Conservation (phyloP, 768 basidiomycete genomes). For the Lanmaoa pseudosensibilis region DNA sequence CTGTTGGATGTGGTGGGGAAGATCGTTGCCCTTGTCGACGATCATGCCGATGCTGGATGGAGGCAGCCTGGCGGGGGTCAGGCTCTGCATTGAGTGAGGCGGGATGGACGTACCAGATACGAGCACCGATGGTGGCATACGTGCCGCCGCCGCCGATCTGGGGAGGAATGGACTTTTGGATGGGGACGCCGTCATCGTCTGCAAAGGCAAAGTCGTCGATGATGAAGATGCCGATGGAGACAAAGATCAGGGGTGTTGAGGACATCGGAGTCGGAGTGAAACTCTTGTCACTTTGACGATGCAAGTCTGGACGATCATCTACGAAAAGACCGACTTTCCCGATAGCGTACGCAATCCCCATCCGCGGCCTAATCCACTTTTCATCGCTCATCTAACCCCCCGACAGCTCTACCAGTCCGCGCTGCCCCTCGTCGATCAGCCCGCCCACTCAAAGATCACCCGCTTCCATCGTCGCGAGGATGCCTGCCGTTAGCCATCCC, state of each 20-base stretch:
- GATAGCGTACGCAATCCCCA: conserved; percentile 34
- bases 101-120: conserved; percentile 60
- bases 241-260: conserved; percentile 38
- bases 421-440: conserved; percentile 56
- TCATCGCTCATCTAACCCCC: neutral
- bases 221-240: conserved; percentile 88
- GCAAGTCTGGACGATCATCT: conserved; percentile 44
- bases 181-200: conserved; percentile 45
- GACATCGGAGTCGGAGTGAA: conserved; percentile 25
- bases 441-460: conserved; percentile 55
- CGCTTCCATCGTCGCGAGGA: conserved; percentile 73
- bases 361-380: neutral
- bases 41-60: conserved; percentile 74
- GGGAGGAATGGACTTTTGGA: neutral
- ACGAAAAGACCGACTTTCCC: conserved; percentile 36
- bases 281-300: conserved; percentile 31
- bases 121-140: conserved; percentile 75
- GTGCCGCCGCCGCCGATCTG: conserved; percentile 91
- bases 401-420: conserved; percentile 64
- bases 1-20: conserved; percentile 56
- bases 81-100: neutral
- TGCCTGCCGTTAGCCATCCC: conserved; percentile 55
- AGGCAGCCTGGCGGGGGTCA: conserved; percentile 52
- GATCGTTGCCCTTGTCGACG: conserved; percentile 78
- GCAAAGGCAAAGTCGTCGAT: conserved; percentile 62